Conservation (phyloP, 179 eudicot genomes). For the Beta corolliflora region DNA sequence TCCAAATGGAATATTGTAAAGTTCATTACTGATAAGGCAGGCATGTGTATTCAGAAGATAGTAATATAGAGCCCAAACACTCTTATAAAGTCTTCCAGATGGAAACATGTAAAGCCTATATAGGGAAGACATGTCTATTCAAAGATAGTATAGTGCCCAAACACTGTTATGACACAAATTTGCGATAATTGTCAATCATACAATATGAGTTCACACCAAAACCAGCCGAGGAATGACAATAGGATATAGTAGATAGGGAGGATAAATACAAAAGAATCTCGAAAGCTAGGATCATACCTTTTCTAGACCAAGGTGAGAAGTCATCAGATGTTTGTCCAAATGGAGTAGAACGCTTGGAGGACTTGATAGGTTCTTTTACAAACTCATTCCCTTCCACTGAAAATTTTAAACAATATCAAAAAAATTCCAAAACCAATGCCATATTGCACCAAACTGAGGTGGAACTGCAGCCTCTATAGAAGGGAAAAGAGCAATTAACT, state of each 20-base stretch:
- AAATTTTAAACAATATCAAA: conserved; percentile 6
- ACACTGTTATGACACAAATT: background rate
- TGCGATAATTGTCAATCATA: background rate
- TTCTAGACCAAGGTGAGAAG: conserved; percentile 48
- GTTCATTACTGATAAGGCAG: background rate
- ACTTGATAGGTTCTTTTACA: conserved; percentile 66
- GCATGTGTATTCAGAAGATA: background rate
- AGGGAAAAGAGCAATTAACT: background rate
- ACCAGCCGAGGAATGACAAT: background rate
- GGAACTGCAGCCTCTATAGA: background rate
- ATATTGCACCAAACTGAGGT: background rate
- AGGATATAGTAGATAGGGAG: background rate
- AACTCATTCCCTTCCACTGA: conserved; percentile 73
- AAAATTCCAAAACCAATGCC: background rate
- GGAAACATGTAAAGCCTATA: background rate
- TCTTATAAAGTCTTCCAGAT: background rate
- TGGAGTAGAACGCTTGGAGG: conserved; percentile 50
- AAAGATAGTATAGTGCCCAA: background rate
- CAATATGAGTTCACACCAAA: background rate
- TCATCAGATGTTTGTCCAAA: conserved; percentile 58
- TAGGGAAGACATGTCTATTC: background rate
- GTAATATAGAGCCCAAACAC: background rate
- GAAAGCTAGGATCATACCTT: conserved; percentile 45
- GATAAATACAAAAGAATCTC: conserved; percentile 2
- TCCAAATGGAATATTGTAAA: background rate